These are phyloP conservation scores for Podospora fimiseda DNA, from an alignment of 495 filamentous ascomycete genomes.

Conservation along the genomic window DNA sequence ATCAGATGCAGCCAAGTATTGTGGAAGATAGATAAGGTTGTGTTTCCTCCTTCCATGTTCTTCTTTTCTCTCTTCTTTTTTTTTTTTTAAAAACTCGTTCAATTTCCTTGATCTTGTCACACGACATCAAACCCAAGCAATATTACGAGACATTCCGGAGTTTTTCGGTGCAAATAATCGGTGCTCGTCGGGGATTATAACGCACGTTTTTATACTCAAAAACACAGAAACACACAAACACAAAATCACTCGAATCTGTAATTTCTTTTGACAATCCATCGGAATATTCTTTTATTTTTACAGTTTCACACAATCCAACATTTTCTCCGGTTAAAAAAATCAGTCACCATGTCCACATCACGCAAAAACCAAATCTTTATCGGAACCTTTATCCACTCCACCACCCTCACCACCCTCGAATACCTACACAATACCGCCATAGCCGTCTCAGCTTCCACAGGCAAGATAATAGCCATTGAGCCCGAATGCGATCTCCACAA, in stretches of 20 bases:
- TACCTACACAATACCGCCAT: constrained; percentile 55
- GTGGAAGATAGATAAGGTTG: neutral
- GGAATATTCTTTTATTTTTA: no score
- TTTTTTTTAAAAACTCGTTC: no score
- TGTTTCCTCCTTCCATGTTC: neutral
- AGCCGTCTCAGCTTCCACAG: constrained; percentile 57
- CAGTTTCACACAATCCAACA: neutral
- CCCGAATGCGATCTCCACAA: constrained; percentile 19
- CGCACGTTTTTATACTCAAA: no score
- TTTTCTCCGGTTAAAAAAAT: neutral
- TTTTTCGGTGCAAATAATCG: no score
- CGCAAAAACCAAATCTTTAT: constrained; percentile 30
- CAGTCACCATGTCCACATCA: neutral
- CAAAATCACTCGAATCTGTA: no score
- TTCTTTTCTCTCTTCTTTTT: neutral
- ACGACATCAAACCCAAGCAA: no score
- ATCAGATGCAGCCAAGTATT: no score
- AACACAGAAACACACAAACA: no score
- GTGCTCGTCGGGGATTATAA: no score
- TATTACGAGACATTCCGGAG: no score
- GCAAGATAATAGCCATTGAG: constrained; percentile 58
- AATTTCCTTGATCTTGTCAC: no score
- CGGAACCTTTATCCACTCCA: constrained; percentile 56
- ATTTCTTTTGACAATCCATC: no score
- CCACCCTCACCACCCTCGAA: constrained; percentile 48